Evolutionary conservation across 176 grass and related monocot genomes (phyloP).

Genomic region (Oryza rufipogon): DNA sequence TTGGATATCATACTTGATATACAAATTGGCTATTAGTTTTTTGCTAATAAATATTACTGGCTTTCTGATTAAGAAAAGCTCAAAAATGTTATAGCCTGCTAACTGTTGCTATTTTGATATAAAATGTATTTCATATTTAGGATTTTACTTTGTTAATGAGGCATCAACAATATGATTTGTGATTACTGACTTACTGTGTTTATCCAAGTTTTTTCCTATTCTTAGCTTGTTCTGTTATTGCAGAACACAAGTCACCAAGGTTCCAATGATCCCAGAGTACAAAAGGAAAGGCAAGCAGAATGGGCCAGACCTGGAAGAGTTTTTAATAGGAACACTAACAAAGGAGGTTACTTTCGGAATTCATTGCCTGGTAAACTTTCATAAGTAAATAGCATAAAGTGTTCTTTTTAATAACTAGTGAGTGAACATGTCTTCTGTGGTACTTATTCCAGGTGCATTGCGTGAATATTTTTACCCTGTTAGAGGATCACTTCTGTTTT

Average conservation of each 20-base stretch:
- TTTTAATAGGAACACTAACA: constrained; percentile 41
- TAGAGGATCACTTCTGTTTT: not conserved
- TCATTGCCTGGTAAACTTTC: constrained; percentile 45
- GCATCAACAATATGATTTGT: not conserved
- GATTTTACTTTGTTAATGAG: not conserved
- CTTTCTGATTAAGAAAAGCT: not conserved
- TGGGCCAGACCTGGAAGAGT: constrained; percentile 46
- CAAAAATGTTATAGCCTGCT: not conserved
- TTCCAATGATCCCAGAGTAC: constrained; percentile 32
- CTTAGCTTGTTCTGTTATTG: constrained; percentile 20
- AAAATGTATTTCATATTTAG: not conserved
- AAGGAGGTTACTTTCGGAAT: constrained; percentile 47
- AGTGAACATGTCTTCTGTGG: not conserved
- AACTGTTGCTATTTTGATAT: constrained; percentile 20
- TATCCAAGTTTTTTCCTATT: constrained; percentile 4
- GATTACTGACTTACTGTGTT: not conserved
- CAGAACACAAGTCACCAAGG: constrained; percentile 45
- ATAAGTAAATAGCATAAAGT: not conserved
- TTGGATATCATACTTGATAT: not conserved
- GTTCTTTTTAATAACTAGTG: constrained; percentile 20
- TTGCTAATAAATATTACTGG: not conserved
- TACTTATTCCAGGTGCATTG: constrained; percentile 10
- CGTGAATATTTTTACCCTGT: not conserved
- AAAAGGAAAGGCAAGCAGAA: constrained; percentile 33
- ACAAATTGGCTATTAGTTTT: not conserved